Base-by-base conservation (phyloP, 2,329 filamentous ascomycete genomes). In the Pseudomassariella vexata region DNA sequence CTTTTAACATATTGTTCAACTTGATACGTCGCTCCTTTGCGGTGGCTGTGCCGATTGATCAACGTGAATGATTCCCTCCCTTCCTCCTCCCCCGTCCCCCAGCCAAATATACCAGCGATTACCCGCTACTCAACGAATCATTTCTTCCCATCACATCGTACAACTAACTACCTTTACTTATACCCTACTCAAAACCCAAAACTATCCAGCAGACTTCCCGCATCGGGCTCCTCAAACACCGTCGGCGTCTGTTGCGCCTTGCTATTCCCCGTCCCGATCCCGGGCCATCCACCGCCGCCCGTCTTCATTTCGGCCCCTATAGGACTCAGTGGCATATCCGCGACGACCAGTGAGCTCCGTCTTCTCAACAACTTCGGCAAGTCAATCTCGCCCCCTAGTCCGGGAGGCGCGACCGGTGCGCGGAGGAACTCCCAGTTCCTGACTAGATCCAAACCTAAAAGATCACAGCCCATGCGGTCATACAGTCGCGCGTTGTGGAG, bases 171-270 rank as follows among this genome's bases (percentile, higher is more conserved):
- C n/a, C n/a, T n/a, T n/a, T n/a, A n/a, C n/a, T n/a, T n/a, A n/a
- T n/a, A n/a, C n/a, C n/a, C n/a, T n/a, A n/a, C 27, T 39, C 42
- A 96, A 53, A 96, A 92, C 2, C 90, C 90, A 70, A 96, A 96
- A 55, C 76, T 89, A 66, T 96, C 90, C 47, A 96, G 67, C 51
- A 98, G 61, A 37, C 86, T 90, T 54, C 77, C 86, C 18, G 85
- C 74, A 62, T 94, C 88, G n/a, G 92, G 92, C 58, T 98, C 92
- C 47, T 94, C 73, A 55, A 96, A 96, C 41, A 82, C 79, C 14
- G 82, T 87, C 2, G 87, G 79, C 11, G 80, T 70, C 10, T 74
- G 69, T 48, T 81, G 73, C 17, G 59, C 48, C 39, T 55, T 60
- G 53, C 46, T 57, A 46, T 58, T 43, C 20, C 50, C 67, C n/a